phyloP scores from a whole-genome alignment of 441 rosid species.

The Breynia disticha region DNA sequence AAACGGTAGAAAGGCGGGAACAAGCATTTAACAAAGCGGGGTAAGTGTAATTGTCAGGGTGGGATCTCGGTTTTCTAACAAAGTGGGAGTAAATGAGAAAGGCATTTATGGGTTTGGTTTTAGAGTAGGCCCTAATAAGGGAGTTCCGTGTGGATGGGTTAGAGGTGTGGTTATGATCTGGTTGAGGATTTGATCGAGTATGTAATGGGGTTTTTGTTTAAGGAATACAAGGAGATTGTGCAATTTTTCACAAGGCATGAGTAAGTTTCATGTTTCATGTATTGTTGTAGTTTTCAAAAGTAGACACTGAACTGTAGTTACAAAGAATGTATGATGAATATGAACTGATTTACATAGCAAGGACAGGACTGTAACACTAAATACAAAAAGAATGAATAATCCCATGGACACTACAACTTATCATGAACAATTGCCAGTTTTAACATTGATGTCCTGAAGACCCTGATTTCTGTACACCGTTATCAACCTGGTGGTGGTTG shows the following conservation, averaged over 20 bases:
- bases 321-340: too few species aligned
- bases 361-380: too few species aligned
- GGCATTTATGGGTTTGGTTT: constrained; percentile 20
- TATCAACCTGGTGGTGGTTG: too few species aligned
- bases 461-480: too few species aligned
- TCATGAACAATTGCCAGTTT: too few species aligned
- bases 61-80: background rate
- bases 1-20: constrained; percentile 6
- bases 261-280: constrained; percentile 10
- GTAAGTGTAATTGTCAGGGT: constrained; percentile 19
- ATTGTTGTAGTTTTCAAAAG: constrained; percentile 27
- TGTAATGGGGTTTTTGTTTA: constrained; percentile 2
- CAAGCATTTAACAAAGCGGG: constrained; percentile 21
- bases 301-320: background rate
- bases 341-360: too few species aligned
- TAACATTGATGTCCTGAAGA: too few species aligned
- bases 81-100: constrained; percentile 15
- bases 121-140: constrained; percentile 19
- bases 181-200: constrained; percentile 16
- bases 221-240: background rate
- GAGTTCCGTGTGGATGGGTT: constrained; percentile 17
- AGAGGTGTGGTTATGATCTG: constrained; percentile 17
- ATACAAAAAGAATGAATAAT: too few species aligned
- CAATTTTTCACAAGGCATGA: too few species aligned
- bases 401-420: too few species aligned